Evolutionary conservation across 441 rosid species (phyloP).

Genomic region (Erysimum cheiri): DNA sequence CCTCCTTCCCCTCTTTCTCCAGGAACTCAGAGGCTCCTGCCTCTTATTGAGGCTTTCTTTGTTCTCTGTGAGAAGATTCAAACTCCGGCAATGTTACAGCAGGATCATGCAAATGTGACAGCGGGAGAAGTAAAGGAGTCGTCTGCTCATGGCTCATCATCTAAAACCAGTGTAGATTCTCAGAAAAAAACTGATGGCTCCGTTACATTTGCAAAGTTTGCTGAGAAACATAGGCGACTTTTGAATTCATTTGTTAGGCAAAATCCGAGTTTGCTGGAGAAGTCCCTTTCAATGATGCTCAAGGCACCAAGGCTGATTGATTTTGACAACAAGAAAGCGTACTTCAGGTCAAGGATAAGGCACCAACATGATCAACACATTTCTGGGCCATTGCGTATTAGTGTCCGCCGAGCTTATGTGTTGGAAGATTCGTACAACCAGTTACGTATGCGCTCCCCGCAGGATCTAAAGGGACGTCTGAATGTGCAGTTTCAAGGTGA

Average conservation of each 20-base stretch:
- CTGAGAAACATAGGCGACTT: conserved; percentile 94
- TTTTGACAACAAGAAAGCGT: conserved; percentile 94
- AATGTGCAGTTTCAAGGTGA: conserved; percentile 99
- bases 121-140: conserved; percentile 90
- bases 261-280: conserved; percentile 89
- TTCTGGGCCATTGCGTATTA: conserved; percentile 88
- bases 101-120: conserved; percentile 69
- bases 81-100: conserved; percentile 62
- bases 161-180: conserved; percentile 55
- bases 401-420: conserved; percentile 92
- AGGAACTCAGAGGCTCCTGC: conserved; percentile 92
- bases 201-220: conserved; percentile 82
- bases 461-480: conserved; percentile 91
- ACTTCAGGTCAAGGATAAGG: conserved; percentile 94
- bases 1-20: conserved; percentile 81
- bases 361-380: conserved; percentile 91
- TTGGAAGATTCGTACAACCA: conserved; percentile 99
- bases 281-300: conserved; percentile 91
- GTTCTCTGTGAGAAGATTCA: conserved; percentile 94
- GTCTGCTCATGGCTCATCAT: conserved; percentile 61
- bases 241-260: conserved; percentile 92
- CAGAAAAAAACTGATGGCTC: conserved; percentile 79
- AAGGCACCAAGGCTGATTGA: conserved; percentile 96
- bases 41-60: conserved; percentile 97
- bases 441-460: conserved; percentile 91